Base-by-base conservation (phyloP, 163 green algal genomes). In the Volvox carteri region DNA sequence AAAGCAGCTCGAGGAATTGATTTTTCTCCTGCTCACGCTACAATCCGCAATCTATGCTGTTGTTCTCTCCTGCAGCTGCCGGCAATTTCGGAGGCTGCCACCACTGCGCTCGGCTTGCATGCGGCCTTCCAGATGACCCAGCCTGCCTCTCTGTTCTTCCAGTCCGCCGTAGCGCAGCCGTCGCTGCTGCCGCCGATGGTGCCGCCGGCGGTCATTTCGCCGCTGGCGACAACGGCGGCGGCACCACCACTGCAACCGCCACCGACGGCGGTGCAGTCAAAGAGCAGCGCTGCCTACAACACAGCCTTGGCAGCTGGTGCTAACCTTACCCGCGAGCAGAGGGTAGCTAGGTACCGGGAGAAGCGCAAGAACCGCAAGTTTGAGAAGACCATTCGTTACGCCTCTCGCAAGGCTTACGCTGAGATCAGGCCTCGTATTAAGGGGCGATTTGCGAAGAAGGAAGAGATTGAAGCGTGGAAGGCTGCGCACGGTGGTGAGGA, bases 351-450 rank as follows among this genome's bases (percentile, higher is more conserved):
- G 67, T 98, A 97, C 90, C 91, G 93, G 25, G 95, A 97, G 92
- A 98, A 98, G 95, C 92, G 94, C 50, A 97, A 97, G 91, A 93
- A 94, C 86, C 93, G 97, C 21, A 96, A 95, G 60, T 99, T 99
- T 91, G 94, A 98, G 87, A 99, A 99, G 94, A 98, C 94, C 4
- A 98, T 99, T 85, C 94, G 97, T 48, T 99, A 99, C 86, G 93
- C 96, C 58, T 97, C 92, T 16, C 95, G 97, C 72, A 99, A 99
- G 92, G 96, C 96, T 0, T 99, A 99, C 79, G 97, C 97, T 2
- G 97, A 99, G 91, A 96, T 92, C 62, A 93, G 97, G 14, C 97
- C 97, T 0, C 94, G 97, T 60, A 98, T 99, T 92, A 99, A 99
- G 94, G 97, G 97, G 1, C 94, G 97, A 37, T 99, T 99, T 90